phyloP scores from a whole-genome alignment of 805 yeast genomes.

The Wickerhamiella kurtzmanii region DNA sequence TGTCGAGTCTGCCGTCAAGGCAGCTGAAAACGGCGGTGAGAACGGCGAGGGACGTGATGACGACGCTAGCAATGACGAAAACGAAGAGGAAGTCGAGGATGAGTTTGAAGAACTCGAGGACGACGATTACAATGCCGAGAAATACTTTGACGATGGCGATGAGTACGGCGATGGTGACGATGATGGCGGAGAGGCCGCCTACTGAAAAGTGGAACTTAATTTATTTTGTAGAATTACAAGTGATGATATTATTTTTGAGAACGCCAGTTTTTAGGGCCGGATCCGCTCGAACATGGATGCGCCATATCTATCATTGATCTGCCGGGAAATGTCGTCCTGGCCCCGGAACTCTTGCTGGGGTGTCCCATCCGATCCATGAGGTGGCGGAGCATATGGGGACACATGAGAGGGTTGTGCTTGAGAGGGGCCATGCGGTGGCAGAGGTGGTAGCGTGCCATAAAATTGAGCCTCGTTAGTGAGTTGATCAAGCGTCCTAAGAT shows the following conservation, averaged over 20 bases:
- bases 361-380: background rate
- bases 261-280: background rate
- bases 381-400: background rate
- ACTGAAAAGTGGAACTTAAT: no score
- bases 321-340: slow-evolving; percentile 18
- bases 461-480: background rate
- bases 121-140: slow-evolving; percentile 68
- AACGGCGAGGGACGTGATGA: slow-evolving; percentile 32
- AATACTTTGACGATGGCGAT: slow-evolving; percentile 60
- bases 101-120: slow-evolving; percentile 63
- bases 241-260: background rate
- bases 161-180: slow-evolving; percentile 42
- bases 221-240: background rate
- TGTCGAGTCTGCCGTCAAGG: slow-evolving; percentile 24
- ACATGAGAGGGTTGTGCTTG: background rate
- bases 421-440: background rate
- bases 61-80: slow-evolving; percentile 32
- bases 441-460: background rate
- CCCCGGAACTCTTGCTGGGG: background rate
- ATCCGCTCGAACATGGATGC: slow-evolving; percentile 23
- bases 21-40: slow-evolving; percentile 26
- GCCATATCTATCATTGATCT: slow-evolving; percentile 27
- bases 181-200: slow-evolving; percentile 57
- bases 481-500: background rate
- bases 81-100: slow-evolving; percentile 40